phyloP scores from a whole-genome alignment of 2,329 filamentous ascomycete genomes.

The Aureobasidium melanogenum region DNA sequence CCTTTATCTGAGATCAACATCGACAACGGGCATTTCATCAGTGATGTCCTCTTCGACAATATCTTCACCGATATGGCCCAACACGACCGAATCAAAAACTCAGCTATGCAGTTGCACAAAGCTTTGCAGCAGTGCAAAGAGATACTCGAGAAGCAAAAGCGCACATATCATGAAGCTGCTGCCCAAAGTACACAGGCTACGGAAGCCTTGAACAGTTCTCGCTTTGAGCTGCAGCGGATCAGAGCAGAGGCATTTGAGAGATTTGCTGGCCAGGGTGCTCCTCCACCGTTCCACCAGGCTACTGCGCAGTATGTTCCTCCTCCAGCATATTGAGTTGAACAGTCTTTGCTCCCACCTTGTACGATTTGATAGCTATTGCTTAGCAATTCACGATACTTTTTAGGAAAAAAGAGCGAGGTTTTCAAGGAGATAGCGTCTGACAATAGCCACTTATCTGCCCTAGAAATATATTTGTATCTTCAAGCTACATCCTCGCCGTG shows the following conservation, averaged over 20 bases:
- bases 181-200: not conserved
- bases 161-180: not conserved
- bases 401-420: too few relatives aligned
- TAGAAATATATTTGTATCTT: too few relatives aligned
- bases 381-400: too few relatives aligned
- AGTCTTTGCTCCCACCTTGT: not conserved
- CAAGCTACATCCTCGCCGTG: too few relatives aligned
- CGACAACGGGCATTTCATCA: conserved; percentile 22
- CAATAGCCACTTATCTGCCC: too few relatives aligned
- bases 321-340: not conserved
- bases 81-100: conserved; percentile 21
- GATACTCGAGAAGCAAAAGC: conserved; percentile 1
- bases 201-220: conserved; percentile 12
- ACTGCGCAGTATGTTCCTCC: not conserved
- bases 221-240: conserved; percentile 22
- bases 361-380: too few relatives aligned
- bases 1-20: conserved; percentile 18
- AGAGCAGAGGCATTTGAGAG: conserved; percentile 23
- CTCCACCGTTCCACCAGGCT: not conserved
- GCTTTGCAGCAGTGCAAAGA: conserved; percentile 1
- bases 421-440: too few relatives aligned
- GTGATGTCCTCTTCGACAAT: conserved; percentile 25
- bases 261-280: conserved; percentile 13
- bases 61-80: conserved; percentile 24
- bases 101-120: conserved; percentile 17